Base-by-base conservation (phyloP, 345 rosid genomes). In the Eutrema yunnanense region DNA sequence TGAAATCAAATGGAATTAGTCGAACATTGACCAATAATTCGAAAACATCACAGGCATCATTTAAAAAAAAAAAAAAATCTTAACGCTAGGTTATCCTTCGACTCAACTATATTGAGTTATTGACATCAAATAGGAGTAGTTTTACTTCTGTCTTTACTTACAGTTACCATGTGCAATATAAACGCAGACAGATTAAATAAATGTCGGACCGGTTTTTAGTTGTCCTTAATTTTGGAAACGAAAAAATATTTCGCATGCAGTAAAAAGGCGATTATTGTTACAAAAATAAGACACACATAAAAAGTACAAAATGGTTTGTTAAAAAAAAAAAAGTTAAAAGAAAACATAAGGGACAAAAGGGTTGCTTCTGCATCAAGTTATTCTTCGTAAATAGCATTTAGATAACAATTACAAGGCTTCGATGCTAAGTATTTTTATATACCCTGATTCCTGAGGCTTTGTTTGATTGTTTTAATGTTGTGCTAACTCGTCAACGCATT, bases 341-440 rank as follows among this genome's bases (percentile, higher is more conserved):
- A 74, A 10, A 67, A 43, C 34, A 75, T 14, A 68, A 44, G 64
- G 13, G 50, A 60, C 68, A 68, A 68, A 67, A 61, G 30, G 36
- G 49, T 75, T 75, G 69, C 79, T 69, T 75, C 32, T 52, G 56
- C 51, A 75, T 46, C 69, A 68, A 53, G 79, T 75, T 68, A 68
- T 75, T 75, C 79, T 52, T 26, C 41, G 27, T 59, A 68, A 1
- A 44, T 43, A 68, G 6, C 44, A 75, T 44, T 41, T 67, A 26
- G 33, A 41, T 38, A 53, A 37, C 50, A 51, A 16, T 44, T 44
- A 36, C 51, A 61, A 68, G 44, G 62, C 79, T 75, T 75, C 64
- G 26, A 53, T 68, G 65, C 26, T 75, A 75, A 75, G 74, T 62
- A 61, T 68, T 12, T 54, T 52, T 41, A 66, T 58, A 32, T 19